A percentile compares a stretch with the other conserved stretches of the same genome.
Conservation (phyloP, 2,329 filamentous ascomycete species). For the Eutypa lata region DNA sequence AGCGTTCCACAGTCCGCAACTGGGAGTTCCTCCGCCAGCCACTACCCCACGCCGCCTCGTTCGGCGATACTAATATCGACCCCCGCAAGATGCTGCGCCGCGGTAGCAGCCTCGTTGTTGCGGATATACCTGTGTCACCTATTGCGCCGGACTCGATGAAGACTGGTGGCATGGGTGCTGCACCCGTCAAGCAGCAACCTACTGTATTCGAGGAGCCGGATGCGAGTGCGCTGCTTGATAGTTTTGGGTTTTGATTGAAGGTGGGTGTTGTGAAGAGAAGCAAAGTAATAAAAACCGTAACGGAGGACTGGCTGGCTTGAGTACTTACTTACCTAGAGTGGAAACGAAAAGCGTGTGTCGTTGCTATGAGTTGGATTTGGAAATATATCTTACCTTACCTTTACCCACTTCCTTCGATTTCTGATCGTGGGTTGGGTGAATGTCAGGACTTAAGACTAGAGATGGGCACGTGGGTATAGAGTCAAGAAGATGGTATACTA, state of each 20-base stretch:
- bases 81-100: constrained; percentile 67
- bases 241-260: constrained; percentile 73
- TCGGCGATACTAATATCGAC: constrained; percentile 46
- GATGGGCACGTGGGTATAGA: too few species aligned
- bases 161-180: constrained; percentile 32
- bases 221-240: constrained; percentile 81
- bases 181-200: constrained; percentile 54
- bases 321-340: too few species aligned
- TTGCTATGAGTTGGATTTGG: too few species aligned
- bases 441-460: too few species aligned
- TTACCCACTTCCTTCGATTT: too few species aligned
- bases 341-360: too few species aligned
- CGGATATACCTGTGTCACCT: constrained; percentile 58
- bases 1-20: constrained; percentile 55
- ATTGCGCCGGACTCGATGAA: constrained; percentile 37
- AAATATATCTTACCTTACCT: too few species aligned
- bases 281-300: too few species aligned
- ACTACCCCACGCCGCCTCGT: constrained; percentile 39
- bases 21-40: constrained; percentile 70
- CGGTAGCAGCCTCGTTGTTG: constrained; percentile 75
- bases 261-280: not conserved
- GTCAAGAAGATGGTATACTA: not conserved
- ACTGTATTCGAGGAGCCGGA: constrained; percentile 93
- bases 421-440: too few species aligned
- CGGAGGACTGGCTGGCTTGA: too few species aligned